These are phyloP conservation scores for Penicillium sp. DNA, from an alignment of 2,329 filamentous ascomycete species.

Conservation along the genomic window DNA sequence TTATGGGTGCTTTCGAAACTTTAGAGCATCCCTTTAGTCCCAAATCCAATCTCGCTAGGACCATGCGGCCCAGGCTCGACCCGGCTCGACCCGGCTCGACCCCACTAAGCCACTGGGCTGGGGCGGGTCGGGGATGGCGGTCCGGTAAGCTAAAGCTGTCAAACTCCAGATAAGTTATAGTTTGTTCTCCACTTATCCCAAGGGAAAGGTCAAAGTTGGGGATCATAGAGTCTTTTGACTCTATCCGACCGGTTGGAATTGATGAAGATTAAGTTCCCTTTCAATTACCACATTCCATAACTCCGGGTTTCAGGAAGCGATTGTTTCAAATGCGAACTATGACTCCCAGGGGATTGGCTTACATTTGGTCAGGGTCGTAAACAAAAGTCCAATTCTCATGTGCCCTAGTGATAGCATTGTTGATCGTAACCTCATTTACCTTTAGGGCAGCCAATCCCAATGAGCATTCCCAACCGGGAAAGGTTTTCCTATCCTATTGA, in stretches of 20 bases:
- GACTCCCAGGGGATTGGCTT: background rate
- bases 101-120: slow-evolving; percentile 1
- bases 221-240: slow-evolving; percentile 12
- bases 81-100: background rate
- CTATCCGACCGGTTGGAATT: background rate
- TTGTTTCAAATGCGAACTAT: background rate
- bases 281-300: background rate
- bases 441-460: slow-evolving; percentile 9
- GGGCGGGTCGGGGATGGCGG: slow-evolving; percentile 21
- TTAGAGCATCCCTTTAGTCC: background rate
- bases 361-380: background rate
- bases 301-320: slow-evolving; percentile 15
- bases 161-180: slow-evolving; percentile 9
- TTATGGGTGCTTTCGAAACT: background rate
- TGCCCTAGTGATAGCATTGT: slow-evolving; percentile 4
- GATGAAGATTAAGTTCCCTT: background rate
- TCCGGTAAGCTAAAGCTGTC: slow-evolving; percentile 24
- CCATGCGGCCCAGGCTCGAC: slow-evolving; percentile 5
- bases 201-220: slow-evolving; percentile 17
- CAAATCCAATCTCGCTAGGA: slow-evolving; percentile 5
- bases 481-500: background rate
- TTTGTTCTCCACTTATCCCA: slow-evolving; percentile 5
- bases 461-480: background rate
- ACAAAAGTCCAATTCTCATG: background rate
- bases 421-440: slow-evolving; percentile 9